Evolutionary conservation across 805 yeast genomes (phyloP), one percentile per base, ranked within the genome.

Genomic region (Pichia rugopelliculosa): DNA sequence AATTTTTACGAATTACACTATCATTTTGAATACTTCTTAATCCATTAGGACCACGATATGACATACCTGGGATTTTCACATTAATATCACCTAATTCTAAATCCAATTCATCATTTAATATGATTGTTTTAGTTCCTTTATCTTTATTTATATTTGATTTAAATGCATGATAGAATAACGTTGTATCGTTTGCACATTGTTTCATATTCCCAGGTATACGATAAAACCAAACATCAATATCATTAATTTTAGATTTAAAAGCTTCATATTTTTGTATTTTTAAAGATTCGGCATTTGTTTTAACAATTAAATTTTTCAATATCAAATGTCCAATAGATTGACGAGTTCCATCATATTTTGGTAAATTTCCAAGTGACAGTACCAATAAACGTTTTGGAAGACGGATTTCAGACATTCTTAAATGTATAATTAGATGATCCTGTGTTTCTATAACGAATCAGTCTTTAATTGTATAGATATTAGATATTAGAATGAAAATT

Each of bases 291-390:
- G 49, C 47, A 17, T 24, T 15, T 10, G 25, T 36, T 20, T 27
- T 26, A 6, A 9, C n/a, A 9, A 39, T 21, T 13, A 49, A 17
- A 38, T 55, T 39, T 36, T 80, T 68, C 34, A 80, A 65, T 36
- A 80, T 60, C 42, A 72, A 59, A 53, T 85, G 85, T 1, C 96
- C 96, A 0, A 82, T 85, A 50, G 83, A 87, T 59, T 88, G 96
- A 36, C 95, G 68, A 0, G 95, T 84, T 7, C 71, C 70, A 7
- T 65, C 62, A 56, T 74, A 86, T 44, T 70, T 64, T 0, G 78
- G 73, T 1, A 95, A 95, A 57, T 88, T 88, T 0, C 96, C 96
- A 2, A 88, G 8, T 8, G 44, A 41, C 10, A 41, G 15, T 8
- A 41, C 11, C 2, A 41, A 22, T 1, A 41, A 23, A 22, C 24